A percentile compares a stretch with the other conserved stretches of the same genome.
These are phyloP conservation scores for Gossypium longicalyx DNA, from an alignment of 345 rosid species.

Conservation along the genomic window DNA sequence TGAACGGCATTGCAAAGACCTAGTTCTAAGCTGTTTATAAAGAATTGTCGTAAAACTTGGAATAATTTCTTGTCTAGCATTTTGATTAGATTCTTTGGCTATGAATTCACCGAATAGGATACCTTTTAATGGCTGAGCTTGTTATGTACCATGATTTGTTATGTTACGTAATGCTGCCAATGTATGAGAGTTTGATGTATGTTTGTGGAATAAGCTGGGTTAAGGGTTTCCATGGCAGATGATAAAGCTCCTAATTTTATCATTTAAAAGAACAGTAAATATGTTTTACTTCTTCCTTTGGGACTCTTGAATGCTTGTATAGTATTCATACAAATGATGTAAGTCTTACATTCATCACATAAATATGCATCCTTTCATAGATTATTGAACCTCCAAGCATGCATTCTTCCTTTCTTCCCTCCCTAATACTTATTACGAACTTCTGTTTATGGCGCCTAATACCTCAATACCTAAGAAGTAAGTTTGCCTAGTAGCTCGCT, in stretches of 20 bases:
- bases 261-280: background rate
- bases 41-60: background rate
- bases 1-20: background rate
- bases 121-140: background rate
- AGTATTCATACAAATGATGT: background rate
- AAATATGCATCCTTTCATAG: background rate
- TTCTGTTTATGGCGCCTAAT: background rate
- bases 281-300: background rate
- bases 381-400: background rate
- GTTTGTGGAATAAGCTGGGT: background rate
- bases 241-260: background rate
- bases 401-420: background rate
- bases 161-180: background rate
- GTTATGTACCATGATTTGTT: background rate
- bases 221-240: background rate
- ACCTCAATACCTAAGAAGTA: background rate
- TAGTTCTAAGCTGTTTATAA: background rate
- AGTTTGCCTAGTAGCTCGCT: background rate
- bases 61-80: background rate
- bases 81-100: background rate
- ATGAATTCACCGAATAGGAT: background rate
- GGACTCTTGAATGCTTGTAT: background rate
- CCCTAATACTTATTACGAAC: background rate
- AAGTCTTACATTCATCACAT: background rate
- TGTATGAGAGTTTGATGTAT: conserved; percentile 1